Percentiles rank a stretch among this genome's conserved stretches.
Conservation (phyloP, 371 early-diverging fungal species). For the Lichtheimia ornata region DNA sequence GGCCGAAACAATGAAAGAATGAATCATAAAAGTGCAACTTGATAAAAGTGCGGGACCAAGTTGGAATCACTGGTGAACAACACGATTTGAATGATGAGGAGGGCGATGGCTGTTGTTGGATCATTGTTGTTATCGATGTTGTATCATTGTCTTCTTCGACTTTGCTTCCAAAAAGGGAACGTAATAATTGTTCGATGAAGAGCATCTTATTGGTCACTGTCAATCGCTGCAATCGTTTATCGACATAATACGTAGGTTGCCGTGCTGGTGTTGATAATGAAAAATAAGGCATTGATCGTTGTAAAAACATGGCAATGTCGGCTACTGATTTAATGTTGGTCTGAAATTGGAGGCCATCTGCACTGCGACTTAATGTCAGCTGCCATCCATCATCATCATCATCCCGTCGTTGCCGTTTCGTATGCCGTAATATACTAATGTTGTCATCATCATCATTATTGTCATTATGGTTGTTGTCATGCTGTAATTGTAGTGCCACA, state of each 20-base stretch:
- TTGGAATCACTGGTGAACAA: no score
- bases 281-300: conserved; percentile 27
- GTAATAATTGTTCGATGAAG: conserved; percentile 28
- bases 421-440: neutral
- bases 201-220: conserved; percentile 33
- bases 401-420: neutral
- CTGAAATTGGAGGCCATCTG: conserved; percentile 28
- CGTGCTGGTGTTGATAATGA: conserved; percentile 21
- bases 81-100: neutral
- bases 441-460: neutral
- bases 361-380: conserved; percentile 15
- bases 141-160: conserved; percentile 1
- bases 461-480: neutral
- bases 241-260: conserved; percentile 27
- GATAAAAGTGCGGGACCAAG: neutral
- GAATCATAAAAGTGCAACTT: conserved; percentile 18
- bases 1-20: conserved; percentile 31
- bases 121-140: neutral
- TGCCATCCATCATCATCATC: conserved; percentile 22
- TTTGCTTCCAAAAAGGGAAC: conserved; percentile 26
- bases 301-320: conserved; percentile 28
- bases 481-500: conserved; percentile 11
- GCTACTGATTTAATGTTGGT: conserved; percentile 32
- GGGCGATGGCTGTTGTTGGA: conserved; percentile 1
- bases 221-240: conserved; percentile 17